Evolutionary conservation across 2,329 filamentous ascomycete species (phyloP), one percentile per base, ranked within the genome.

Genomic region (Pezicula neosporulosa): DNA sequence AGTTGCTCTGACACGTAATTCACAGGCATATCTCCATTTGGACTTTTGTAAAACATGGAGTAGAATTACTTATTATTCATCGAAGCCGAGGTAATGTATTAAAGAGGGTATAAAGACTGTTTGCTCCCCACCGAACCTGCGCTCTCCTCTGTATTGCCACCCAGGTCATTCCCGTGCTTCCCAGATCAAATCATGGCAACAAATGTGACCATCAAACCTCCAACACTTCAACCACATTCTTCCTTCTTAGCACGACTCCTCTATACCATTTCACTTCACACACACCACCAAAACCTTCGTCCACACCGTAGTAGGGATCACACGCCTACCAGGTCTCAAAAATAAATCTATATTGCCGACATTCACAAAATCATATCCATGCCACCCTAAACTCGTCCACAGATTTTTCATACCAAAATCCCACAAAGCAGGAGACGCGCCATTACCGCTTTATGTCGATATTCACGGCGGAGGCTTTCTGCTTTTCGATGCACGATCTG

Each of bases 381-480:
- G 42, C 42, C 42, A 62, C n/a, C 64, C 61, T 7, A 51, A 47
- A 24, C 57, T 65, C n/a, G 52, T 46, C 35, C 54, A 60, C 30
- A 58, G 66, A 10, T 63, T 77, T 50, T 77, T 75, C 63, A 69
- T 70, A 43, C 74, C 75, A 1, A 57, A 60, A 1, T 57, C 54
- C 33, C 66, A 71, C 55, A 63, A 71, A 43, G 57, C 61, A 3
- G 62, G 62, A 0, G 58, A 62, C n/a, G 8, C 42, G 6, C 62
- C 60, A 8, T 65, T 64, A 9, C 75, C 77, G 1, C 66, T 73
- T 3, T 67, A 79, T 44, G 64, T 82, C 43, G 71, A 74, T 49
- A 70, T 80, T 58, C 78, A 82, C 57, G 77, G 77, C 48, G 77
- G 78, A 52, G 77, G 76, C 37, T 78, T 77, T 59, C 66, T 68